Conservation (phyloP, 257 asterid genomes). For the Nicotiana tomentosiformis region DNA sequence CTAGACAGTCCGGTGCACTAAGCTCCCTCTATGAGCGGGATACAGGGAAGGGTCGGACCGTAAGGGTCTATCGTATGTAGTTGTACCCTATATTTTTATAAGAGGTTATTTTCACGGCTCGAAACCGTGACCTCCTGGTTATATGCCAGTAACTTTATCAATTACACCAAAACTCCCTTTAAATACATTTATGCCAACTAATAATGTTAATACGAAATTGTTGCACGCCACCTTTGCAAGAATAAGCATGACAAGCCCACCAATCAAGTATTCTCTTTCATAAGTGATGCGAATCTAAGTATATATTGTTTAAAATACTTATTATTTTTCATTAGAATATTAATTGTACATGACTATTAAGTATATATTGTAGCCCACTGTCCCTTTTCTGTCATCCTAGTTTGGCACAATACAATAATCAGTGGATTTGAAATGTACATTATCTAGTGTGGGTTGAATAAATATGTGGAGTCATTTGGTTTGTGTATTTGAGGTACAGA, state of each 20-base stretch:
- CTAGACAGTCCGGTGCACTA: too few species aligned
- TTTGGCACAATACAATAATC: neutral
- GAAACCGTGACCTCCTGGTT: too few species aligned
- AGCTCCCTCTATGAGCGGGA: too few species aligned
- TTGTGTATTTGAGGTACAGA: too few species aligned
- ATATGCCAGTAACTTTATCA: too few species aligned
- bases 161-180: too few species aligned
- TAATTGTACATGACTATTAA: neutral
- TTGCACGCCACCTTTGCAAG: neutral
- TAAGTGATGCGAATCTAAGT: neutral
- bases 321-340: neutral
- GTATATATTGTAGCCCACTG: neutral
- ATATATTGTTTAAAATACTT: neutral
- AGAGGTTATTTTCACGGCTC: too few species aligned
- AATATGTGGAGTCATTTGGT: neutral
- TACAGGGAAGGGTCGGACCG: too few species aligned
- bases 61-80: too few species aligned
- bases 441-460: neutral
- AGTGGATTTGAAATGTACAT: neutral
- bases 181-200: neutral
- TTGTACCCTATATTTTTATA: too few species aligned
- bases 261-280: neutral
- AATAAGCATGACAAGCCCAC: neutral
- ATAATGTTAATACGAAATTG: neutral
- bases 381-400: neutral